Evolutionary conservation across 2,329 filamentous ascomycete genomes (phyloP).

Genomic region (Scortechinia acanthostroma): DNA sequence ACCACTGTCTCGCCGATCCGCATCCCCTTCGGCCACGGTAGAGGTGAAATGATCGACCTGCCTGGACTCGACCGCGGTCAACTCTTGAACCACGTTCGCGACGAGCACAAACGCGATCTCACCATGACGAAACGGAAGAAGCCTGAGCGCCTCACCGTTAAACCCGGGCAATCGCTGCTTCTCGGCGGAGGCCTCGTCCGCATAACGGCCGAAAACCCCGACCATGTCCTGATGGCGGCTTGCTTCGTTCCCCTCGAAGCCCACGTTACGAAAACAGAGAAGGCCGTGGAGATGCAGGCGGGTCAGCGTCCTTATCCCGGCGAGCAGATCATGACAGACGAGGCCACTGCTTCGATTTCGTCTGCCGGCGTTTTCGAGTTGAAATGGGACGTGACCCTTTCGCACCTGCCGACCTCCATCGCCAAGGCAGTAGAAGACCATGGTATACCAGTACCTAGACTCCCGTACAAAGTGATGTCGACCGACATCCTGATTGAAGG

Average conservation of each 20-base stretch:
- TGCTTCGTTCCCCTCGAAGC: conserved; percentile 54
- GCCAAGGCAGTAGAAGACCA: conserved; percentile 35
- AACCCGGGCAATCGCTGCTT: conserved; percentile 57
- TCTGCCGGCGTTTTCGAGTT: conserved; percentile 54
- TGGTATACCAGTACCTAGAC: conserved; percentile 32
- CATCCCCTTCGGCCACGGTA: conserved; percentile 59
- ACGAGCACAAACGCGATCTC: conserved; percentile 41
- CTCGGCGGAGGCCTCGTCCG: conserved; percentile 55
- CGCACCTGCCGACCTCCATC: conserved; percentile 48
- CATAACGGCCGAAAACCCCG: conserved; percentile 48
- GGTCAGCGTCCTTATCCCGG: conserved; percentile 37
- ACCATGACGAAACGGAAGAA: conserved; percentile 55
- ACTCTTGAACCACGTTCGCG: conserved; percentile 46
- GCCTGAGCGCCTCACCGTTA: conserved; percentile 50
- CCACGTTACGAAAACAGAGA: conserved; percentile 57
- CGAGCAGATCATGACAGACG: conserved; percentile 36
- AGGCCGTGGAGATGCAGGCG: conserved; percentile 51
- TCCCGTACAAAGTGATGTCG: conserved; percentile 57
- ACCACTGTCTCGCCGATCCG: conserved; percentile 70
- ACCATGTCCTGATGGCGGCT: conserved; percentile 49
- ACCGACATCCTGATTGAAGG: conserved; percentile 65
- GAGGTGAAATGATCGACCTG: conserved; percentile 66
- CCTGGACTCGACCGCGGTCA: conserved; percentile 57
- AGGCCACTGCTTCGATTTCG: conserved; percentile 26
- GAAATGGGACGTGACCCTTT: conserved; percentile 57